These are phyloP conservation scores for Starmerella davenportii DNA, from an alignment of 805 yeast species.

Conservation along the genomic window DNA sequence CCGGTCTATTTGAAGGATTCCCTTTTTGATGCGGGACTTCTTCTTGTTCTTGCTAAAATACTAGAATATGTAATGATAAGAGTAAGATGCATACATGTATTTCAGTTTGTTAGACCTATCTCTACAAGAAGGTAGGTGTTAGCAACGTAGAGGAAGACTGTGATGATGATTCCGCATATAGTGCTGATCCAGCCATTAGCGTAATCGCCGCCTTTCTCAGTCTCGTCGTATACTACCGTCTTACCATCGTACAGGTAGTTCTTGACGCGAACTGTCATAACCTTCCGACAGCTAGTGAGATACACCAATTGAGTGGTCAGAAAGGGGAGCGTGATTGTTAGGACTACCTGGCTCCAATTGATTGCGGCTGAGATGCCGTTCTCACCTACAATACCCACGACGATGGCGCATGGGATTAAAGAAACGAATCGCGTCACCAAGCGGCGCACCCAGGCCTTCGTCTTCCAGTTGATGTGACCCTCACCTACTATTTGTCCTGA, in stretches of 20 bases:
- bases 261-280: constrained; percentile 34
- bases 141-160: constrained; percentile 55
- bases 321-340: constrained; percentile 68
- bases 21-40: not conserved
- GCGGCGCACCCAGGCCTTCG: constrained; percentile 67
- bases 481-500: constrained; percentile 87
- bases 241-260: constrained; percentile 7
- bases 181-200: constrained; percentile 45
- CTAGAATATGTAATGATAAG: too few species aligned
- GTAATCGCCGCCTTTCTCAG: constrained; percentile 15
- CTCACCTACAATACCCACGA: constrained; percentile 55
- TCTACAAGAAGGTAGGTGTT: constrained; percentile 46
- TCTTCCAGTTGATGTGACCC: constrained; percentile 70
- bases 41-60: not conserved
- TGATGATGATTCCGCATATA: constrained; percentile 34
- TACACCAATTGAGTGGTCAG: constrained; percentile 70
- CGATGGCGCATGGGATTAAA: constrained; percentile 60
- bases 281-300: constrained; percentile 50
- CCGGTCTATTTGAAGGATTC: constrained; percentile 5
- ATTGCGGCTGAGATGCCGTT: constrained; percentile 53
- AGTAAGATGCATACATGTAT: too few species aligned
- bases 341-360: constrained; percentile 71
- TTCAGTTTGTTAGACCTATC: constrained; percentile 22
- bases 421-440: constrained; percentile 61
- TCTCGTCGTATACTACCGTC: constrained; percentile 1